Percentiles rank a stretch among this genome's conserved stretches.
Conservation (phyloP, 1,284 basidiomycete species). For the Leccinum pseudoinsigne region DNA sequence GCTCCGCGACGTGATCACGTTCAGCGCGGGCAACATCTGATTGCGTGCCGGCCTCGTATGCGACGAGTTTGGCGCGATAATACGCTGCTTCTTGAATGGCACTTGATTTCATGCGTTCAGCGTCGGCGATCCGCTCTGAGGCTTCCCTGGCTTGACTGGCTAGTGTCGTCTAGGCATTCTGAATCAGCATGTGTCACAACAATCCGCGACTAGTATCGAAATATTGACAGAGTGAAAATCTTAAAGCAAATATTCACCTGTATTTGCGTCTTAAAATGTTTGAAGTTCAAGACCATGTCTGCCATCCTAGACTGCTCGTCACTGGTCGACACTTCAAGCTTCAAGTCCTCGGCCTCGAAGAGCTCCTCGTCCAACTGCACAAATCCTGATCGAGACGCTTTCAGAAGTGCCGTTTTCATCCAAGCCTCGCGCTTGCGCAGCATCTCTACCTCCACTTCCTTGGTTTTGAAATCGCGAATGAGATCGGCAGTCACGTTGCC, state of each 20-base stretch:
- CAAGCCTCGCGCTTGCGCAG: conserved; percentile 77
- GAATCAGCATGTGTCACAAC: conserved; percentile 16
- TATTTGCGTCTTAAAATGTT: conserved; percentile 86
- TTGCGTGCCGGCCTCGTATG: conserved; percentile 74
- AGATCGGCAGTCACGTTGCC: conserved; percentile 74
- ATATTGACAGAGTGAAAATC: background rate
- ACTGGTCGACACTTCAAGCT: conserved; percentile 36
- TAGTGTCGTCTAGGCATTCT: conserved; percentile 56
- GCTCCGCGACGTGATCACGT: conserved; percentile 74
- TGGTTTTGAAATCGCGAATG: conserved; percentile 74
- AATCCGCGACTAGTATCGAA: background rate
- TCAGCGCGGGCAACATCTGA: conserved; percentile 75
- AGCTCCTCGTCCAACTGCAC: conserved; percentile 57
- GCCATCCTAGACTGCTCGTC: conserved; percentile 52
- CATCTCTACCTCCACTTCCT: conserved; percentile 78
- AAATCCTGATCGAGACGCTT: conserved; percentile 83
- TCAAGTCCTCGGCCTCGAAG: conserved; percentile 39
- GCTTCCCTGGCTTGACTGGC: conserved; percentile 74
- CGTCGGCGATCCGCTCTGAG: conserved; percentile 79
- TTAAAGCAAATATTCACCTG: conserved; percentile 59
- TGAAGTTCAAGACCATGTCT: conserved; percentile 81
- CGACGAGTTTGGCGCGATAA: conserved; percentile 91
- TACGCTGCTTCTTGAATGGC: conserved; percentile 96
- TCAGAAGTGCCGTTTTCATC: conserved; percentile 81
- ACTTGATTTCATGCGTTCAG: conserved; percentile 75